Percentiles rank a stretch among this genome's conserved stretches.
phyloP scores from a whole-genome alignment of 106 monocot genomes.

The Narthecium ossifragum region DNA sequence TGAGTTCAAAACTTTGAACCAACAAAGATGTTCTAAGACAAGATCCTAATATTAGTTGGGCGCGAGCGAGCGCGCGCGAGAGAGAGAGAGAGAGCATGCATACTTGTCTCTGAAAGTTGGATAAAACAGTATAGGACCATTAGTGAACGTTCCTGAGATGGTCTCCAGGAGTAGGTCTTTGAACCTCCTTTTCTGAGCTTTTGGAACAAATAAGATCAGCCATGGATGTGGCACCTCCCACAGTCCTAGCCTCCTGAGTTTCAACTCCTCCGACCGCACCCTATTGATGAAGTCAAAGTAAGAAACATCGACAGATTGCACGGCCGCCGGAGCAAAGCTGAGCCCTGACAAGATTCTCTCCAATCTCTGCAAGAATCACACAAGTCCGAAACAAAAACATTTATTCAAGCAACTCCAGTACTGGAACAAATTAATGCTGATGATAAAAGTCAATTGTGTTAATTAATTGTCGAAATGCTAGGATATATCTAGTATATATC shows the following conservation, averaged over 20 bases:
- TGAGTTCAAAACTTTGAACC: too few species aligned
- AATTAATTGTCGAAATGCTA: too few species aligned
- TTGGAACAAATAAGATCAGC: constrained; percentile 83
- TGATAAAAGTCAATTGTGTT: too few species aligned
- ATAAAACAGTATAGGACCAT: constrained; percentile 67
- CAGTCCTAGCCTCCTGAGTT: constrained; percentile 35
- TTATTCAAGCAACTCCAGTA: too few species aligned
- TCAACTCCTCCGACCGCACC: constrained; percentile 61
- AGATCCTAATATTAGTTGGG: not conserved
- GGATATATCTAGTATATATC: too few species aligned
- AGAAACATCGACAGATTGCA: constrained; percentile 54
- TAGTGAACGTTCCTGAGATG: constrained; percentile 43
- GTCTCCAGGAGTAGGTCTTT: constrained; percentile 49
- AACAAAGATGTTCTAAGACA: too few species aligned
- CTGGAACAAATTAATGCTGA: too few species aligned
- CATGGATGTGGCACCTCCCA: constrained; percentile 96
- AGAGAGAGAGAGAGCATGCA: constrained; percentile 11
- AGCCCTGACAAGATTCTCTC: constrained; percentile 22
- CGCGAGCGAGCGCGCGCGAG: not conserved
- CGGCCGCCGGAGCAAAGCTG: constrained; percentile 27
- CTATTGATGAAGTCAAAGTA: constrained; percentile 81
- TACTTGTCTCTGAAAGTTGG: constrained; percentile 80
- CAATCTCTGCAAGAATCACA: constrained; percentile 27
- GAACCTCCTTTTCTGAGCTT: constrained; percentile 41
- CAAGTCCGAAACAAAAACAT: too few species aligned